Percentiles rank a stretch among this genome's conserved stretches.
These are phyloP conservation scores for Ophiostoma piceae DNA, from an alignment of 2,329 filamentous ascomycete species.

Conservation along the genomic window DNA sequence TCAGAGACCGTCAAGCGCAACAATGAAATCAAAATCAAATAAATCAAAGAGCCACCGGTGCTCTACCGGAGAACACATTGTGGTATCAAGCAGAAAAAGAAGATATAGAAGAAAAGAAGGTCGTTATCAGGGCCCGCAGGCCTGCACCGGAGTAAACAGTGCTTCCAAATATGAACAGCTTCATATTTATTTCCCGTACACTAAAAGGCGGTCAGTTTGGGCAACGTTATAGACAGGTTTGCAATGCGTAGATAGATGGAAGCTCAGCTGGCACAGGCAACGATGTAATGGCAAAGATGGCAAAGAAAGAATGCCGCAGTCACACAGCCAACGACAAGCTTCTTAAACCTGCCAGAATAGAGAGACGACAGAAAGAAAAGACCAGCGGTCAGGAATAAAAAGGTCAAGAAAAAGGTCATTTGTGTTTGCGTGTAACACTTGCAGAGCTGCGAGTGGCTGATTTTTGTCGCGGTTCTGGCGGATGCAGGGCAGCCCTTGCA, in stretches of 20 bases:
- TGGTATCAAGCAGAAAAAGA: not conserved
- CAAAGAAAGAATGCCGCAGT: not conserved
- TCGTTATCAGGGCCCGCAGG: too few relatives aligned
- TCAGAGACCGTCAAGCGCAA: not conserved
- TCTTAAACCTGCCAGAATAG: too few relatives aligned
- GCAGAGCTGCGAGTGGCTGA: not conserved
- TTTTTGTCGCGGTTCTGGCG: conserved; percentile 4
- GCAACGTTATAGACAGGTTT: not conserved
- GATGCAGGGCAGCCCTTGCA: conserved; percentile 6
- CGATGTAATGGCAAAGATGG: too few relatives aligned
- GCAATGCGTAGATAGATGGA: too few relatives aligned
- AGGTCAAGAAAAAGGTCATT: not conserved
- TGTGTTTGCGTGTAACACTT: not conserved
- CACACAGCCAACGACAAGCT: too few relatives aligned
- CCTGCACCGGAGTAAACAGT: not conserved
- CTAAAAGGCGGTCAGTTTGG: not conserved
- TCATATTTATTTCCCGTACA: not conserved
- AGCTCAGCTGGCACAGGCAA: not conserved
- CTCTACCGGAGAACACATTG: not conserved
- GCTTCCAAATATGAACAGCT: not conserved
- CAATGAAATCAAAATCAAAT: not conserved
- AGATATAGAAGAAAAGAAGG: not conserved
- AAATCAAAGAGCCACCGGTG: not conserved
- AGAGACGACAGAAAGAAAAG: not conserved
- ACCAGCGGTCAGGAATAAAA: not conserved